Evolutionary conservation across 148 eudicot species (phyloP).

Genomic region (Amaranthus cruentus): DNA sequence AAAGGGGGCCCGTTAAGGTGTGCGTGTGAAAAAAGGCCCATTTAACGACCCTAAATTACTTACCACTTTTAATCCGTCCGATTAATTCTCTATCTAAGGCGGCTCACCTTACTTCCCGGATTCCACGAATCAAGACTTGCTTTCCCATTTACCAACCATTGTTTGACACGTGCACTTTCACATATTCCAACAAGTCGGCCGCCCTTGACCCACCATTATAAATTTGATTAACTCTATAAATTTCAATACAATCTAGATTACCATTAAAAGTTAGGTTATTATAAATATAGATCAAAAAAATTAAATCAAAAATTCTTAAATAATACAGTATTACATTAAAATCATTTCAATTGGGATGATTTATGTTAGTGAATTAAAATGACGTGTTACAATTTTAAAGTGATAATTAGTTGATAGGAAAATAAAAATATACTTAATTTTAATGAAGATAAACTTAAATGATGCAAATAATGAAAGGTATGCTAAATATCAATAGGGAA

Average conservation of each 20-base stretch:
- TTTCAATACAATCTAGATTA: background rate
- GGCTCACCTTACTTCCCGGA: slow-evolving; percentile 17
- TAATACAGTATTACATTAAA: too few species aligned
- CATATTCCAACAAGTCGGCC: slow-evolving; percentile 18
- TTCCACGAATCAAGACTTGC: slow-evolving; percentile 28
- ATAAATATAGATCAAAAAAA: too few species aligned
- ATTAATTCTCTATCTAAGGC: background rate
- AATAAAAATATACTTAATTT: too few species aligned
- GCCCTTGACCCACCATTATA: slow-evolving; percentile 20
- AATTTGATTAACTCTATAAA: slow-evolving; percentile 1
- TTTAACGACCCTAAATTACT: slow-evolving; percentile 19
- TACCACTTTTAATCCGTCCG: background rate
- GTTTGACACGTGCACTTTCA: slow-evolving; percentile 11
- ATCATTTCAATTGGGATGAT: too few species aligned
- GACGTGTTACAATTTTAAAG: too few species aligned
- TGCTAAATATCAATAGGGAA: too few species aligned
- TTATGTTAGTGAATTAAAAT: too few species aligned
- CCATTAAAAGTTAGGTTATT: too few species aligned
- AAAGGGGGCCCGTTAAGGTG: slow-evolving; percentile 17
- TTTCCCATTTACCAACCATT: slow-evolving; percentile 12
- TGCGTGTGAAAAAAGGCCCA: slow-evolving; percentile 19
- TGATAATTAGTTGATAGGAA: too few species aligned
- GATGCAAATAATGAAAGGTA: too few species aligned
- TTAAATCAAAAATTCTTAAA: too few species aligned
- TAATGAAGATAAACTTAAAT: too few species aligned